Evolutionary conservation across 352 stramenopile species (phyloP).

Genomic region (Albugo candida): DNA sequence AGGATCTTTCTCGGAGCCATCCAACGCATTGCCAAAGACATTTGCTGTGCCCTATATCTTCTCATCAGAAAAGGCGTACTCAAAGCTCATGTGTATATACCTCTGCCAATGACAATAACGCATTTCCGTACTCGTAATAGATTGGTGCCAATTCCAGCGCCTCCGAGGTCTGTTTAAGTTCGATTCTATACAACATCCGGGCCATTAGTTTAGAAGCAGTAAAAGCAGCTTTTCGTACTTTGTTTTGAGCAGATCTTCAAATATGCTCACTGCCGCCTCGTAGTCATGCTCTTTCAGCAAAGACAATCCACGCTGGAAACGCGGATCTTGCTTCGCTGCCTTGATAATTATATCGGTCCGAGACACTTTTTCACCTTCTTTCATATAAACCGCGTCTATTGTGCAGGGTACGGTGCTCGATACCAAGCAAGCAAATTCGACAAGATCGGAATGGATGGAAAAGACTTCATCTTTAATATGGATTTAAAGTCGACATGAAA

Average conservation of each 20-base stretch:
- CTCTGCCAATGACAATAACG: conserved; percentile 52
- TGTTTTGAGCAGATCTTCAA: conserved; percentile 57
- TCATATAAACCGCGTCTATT: no score
- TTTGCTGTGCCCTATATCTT: conserved; percentile 18
- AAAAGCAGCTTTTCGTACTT: conserved; percentile 17
- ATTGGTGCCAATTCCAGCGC: conserved; percentile 38
- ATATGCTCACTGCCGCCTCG: conserved; percentile 56
- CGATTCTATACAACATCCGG: conserved; percentile 15
- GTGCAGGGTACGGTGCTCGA: no score
- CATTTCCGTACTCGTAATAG: conserved; percentile 75
- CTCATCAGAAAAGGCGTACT: neutral
- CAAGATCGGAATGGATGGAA: no score
- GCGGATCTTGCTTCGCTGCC: conserved; percentile 45
- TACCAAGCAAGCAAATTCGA: no score
- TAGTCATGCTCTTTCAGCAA: conserved; percentile 65
- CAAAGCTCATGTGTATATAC: conserved; percentile 8
- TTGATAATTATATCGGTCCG: conserved; percentile 7
- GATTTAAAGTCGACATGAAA: no score
- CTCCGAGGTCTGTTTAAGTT: conserved; percentile 48
- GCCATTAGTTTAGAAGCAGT: neutral
- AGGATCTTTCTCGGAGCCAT: neutral
- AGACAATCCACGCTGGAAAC: conserved; percentile 40
- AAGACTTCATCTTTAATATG: no score
- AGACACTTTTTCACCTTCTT: conserved; percentile 1
- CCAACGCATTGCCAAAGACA: conserved; percentile 21